Base-by-base conservation (phyloP, 2,329 filamentous ascomycete species). In the Ophiosphaerella narmari region DNA sequence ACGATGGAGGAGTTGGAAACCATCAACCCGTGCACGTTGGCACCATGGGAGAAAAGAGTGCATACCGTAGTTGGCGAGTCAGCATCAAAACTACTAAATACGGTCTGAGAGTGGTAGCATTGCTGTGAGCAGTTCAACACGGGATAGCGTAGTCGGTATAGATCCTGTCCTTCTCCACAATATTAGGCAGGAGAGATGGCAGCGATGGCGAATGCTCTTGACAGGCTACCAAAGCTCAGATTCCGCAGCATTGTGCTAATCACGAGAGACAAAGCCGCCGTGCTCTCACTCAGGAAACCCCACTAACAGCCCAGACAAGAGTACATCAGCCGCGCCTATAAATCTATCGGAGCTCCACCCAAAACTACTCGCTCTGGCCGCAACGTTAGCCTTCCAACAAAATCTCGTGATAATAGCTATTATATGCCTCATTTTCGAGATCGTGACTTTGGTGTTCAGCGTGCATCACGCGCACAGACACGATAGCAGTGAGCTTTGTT, bases 21-120 rank as follows among this genome's bases (percentile, higher is more conserved):
- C 12, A 54, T 54, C 29, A 29, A 13, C 32, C 51, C 46, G 35
- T 43, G 47, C 35, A 26, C 47, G 29, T 41, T 54, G 39, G 47
- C 46, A 21, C 51, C 35, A 45, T 54, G 32, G 47, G 47, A 54
- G 39, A 54, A 42, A 41, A 50, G 51, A 54, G 51, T 48, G 40
- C 39, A 54, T 43, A 36, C 39, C 7, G 43, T 54, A 29, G 41
- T 35, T 12, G 42, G 49, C 40, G 24, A 52, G 16, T 41, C 46
- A 18, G 46, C 42, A 37, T 38, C 45, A 43, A 45, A 36, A 35
- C 41, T 18, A 18, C 16, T 53, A n/a, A 18, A 53, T 33, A 38
- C 42, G 35, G 43, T 43, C 41, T 53, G 33, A 38, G 33, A 38
- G 51, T 43, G 13, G 51, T 54, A 50, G 26, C 26, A 29, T 29